These are phyloP conservation scores for Chalciporus chontae DNA, from an alignment of 768 basidiomycete genomes.

Conservation along the genomic window DNA sequence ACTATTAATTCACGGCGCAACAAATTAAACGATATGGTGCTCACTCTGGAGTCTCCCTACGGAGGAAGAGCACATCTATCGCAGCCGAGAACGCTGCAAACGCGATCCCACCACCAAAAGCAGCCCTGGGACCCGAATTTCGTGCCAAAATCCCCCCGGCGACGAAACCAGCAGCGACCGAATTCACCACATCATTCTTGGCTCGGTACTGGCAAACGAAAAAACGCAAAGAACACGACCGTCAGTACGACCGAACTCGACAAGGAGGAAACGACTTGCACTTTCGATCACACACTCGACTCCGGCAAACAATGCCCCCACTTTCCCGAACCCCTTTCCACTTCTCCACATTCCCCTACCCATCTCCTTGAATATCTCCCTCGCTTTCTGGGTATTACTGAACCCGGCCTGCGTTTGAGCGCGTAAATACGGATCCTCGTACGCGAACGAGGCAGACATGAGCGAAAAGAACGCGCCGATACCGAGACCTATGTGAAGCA, in stretches of 20 bases:
- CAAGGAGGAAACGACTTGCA: slow-evolving; percentile 46
- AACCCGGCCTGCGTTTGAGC: slow-evolving; percentile 53
- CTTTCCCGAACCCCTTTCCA: slow-evolving; percentile 92
- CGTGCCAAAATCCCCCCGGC: slow-evolving; percentile 87
- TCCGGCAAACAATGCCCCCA: slow-evolving; percentile 92
- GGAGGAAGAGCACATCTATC: slow-evolving; percentile 73
- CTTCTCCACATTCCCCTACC: slow-evolving; percentile 86
- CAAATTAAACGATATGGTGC: slow-evolving; percentile 23
- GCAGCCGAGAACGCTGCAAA: slow-evolving; percentile 93
- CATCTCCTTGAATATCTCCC: slow-evolving; percentile 90
- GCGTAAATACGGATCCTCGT: slow-evolving; percentile 87
- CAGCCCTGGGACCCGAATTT: slow-evolving; percentile 83
- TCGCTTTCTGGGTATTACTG: slow-evolving; percentile 73
- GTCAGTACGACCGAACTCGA: slow-evolving; percentile 1
- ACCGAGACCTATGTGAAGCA: slow-evolving; percentile 64
- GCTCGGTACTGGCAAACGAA: slow-evolving; percentile 76
- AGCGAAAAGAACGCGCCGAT: slow-evolving; percentile 94
- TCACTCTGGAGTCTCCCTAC: slow-evolving; percentile 78
- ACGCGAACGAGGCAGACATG: slow-evolving; percentile 93
- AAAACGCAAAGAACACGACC: too few relatives aligned
- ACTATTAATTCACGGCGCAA: slow-evolving; percentile 7
- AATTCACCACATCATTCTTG: slow-evolving; percentile 92
- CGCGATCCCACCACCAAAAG: slow-evolving; percentile 81
- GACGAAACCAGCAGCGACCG: slow-evolving; percentile 81
- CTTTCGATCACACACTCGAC: slow-evolving; percentile 95